A percentile compares a stretch with the other conserved stretches of the same genome.
Conservation (phyloP, 768 basidiomycete species). For the Xerocomus spinulosus region DNA sequence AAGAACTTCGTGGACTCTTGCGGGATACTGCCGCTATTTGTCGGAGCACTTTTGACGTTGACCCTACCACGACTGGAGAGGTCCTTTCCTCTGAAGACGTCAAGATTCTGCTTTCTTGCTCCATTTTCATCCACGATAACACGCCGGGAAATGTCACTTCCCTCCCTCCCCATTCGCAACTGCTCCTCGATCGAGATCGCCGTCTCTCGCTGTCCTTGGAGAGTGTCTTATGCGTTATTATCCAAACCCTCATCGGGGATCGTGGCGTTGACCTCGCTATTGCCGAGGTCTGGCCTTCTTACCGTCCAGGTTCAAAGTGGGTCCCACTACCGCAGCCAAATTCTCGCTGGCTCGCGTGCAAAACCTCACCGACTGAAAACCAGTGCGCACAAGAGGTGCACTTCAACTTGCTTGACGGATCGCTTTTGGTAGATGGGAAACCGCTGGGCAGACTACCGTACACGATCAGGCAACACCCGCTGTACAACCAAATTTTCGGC, state of each 20-base stretch:
- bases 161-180: slow-evolving; percentile 5
- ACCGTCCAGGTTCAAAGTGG: slow-evolving; percentile 25
- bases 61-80: neutral
- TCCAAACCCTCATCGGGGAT: neutral
- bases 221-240: neutral
- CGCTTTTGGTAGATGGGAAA: slow-evolving; percentile 26
- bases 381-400: slow-evolving; percentile 21
- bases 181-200: slow-evolving; percentile 29
- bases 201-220: slow-evolving; percentile 28
- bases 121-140: slow-evolving; percentile 26
- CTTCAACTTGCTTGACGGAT: slow-evolving; percentile 22
- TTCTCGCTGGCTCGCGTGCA: slow-evolving; percentile 22
- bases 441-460: slow-evolving; percentile 22
- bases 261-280: slow-evolving; percentile 21
- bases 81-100: slow-evolving; percentile 26
- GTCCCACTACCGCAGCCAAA: slow-evolving; percentile 2
- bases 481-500: slow-evolving; percentile 21
- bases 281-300: slow-evolving; percentile 19
- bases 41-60: slow-evolving; percentile 32
- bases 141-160: slow-evolving; percentile 9
- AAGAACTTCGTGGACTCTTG: slow-evolving; percentile 21
- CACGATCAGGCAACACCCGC: slow-evolving; percentile 14
- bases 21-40: slow-evolving; percentile 38
- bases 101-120: slow-evolving; percentile 19
- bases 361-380: slow-evolving; percentile 4